Percentiles rank a stretch among this genome's conserved stretches.
These are phyloP conservation scores for Tanacetum coccineum DNA, from an alignment of 129 eudicot genomes.

Conservation along the genomic window DNA sequence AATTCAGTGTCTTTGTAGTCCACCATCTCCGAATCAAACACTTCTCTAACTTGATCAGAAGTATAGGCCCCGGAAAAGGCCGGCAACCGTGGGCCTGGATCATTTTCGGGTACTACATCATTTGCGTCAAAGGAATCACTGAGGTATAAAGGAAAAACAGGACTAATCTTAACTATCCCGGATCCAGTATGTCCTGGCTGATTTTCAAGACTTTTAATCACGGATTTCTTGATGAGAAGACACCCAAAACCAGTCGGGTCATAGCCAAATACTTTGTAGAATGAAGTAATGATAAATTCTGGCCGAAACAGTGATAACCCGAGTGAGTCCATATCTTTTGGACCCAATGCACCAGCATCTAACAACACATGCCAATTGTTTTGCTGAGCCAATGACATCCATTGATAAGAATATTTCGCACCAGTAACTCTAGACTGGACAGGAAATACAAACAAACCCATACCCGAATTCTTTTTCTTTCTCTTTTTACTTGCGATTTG, in stretches of 20 bases:
- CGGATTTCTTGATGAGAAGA: constrained; percentile 83
- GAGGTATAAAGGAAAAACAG: constrained; percentile 70
- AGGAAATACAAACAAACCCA: constrained; percentile 89
- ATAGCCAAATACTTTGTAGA: constrained; percentile 83
- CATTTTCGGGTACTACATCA: constrained; percentile 44
- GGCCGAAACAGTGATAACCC: constrained; percentile 88
- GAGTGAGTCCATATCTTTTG: constrained; percentile 96
- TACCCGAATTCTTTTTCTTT: constrained; percentile 50
- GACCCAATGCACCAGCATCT: constrained; percentile 97
- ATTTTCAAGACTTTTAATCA: constrained; percentile 65
- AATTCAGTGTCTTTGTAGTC: constrained; percentile 66
- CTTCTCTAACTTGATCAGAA: constrained; percentile 88
- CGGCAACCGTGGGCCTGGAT: constrained; percentile 55
- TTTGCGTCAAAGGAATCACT: constrained; percentile 75
- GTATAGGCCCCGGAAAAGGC: constrained; percentile 93
- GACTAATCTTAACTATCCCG: constrained; percentile 84
- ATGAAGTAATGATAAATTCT: constrained; percentile 88
- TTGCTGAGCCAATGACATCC: constrained; percentile 97
- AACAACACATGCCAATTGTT: constrained; percentile 95
- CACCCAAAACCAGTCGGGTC: constrained; percentile 97
- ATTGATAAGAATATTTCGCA: constrained; percentile 87
- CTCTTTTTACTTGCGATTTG: constrained; percentile 58
- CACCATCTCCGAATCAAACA: constrained; percentile 79
- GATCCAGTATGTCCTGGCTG: constrained; percentile 88
- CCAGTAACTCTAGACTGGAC: constrained; percentile 97